Percentiles rank a stretch among this genome's conserved stretches.
Conservation (phyloP, 495 filamentous ascomycete genomes). For the Astrothelium macrocarpum region DNA sequence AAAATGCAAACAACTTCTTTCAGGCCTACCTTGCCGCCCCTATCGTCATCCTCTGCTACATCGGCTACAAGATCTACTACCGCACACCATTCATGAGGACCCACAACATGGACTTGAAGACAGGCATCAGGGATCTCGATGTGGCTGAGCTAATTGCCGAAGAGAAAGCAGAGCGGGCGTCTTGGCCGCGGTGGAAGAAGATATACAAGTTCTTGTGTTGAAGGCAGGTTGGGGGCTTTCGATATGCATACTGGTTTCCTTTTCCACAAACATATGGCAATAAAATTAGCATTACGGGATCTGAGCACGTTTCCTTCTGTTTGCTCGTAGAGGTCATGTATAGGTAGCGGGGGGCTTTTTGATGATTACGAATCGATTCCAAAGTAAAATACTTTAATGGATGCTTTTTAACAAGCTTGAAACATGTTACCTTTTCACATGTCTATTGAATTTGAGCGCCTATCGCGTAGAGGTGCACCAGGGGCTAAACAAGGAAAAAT, state of each 20-base stretch:
- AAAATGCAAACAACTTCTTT: conserved; percentile 60
- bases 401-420: not conserved
- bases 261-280: too few species aligned
- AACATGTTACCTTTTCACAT: too few species aligned
- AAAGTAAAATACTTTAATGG: not conserved
- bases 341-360: not conserved
- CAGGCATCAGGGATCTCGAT: conserved; percentile 83
- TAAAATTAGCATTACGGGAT: too few species aligned
- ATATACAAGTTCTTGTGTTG: conserved; percentile 43
- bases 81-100: conserved; percentile 55
- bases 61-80: conserved; percentile 71
- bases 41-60: conserved; percentile 64
- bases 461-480: too few species aligned
- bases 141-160: conserved; percentile 62
- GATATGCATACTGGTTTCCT: too few species aligned
- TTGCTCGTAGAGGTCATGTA: too few species aligned
- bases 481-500: too few species aligned
- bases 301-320: too few species aligned
- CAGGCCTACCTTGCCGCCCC: conserved; percentile 70
- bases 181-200: conserved; percentile 84
- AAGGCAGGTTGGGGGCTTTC: too few species aligned
- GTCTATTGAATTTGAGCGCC: too few species aligned
- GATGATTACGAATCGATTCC: not conserved
- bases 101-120: conserved; percentile 73
- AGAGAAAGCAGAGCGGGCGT: conserved; percentile 59